These are phyloP conservation scores for Pilaira anomala DNA, from an alignment of 192 early-diverging fungal species.

Conservation along the genomic window DNA sequence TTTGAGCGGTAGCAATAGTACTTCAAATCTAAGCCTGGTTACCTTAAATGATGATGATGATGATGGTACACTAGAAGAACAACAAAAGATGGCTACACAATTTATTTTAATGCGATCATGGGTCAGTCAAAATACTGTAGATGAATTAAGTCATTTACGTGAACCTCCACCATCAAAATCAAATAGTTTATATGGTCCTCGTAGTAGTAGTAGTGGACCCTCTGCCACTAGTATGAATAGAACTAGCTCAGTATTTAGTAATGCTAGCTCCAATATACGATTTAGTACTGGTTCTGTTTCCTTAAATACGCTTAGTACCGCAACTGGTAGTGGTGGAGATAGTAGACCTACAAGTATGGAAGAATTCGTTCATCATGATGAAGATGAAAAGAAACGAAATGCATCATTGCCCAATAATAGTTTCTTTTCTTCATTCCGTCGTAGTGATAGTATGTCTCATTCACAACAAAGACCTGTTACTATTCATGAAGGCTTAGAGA, in stretches of 20 bases:
- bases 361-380: constrained; percentile 13
- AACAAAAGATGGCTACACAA: constrained; percentile 61
- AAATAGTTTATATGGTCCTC: constrained; percentile 6
- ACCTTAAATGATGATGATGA: constrained; percentile 45
- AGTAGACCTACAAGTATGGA: constrained; percentile 45
- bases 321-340: constrained; percentile 26
- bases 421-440: constrained; percentile 2
- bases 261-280: constrained; percentile 30
- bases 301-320: constrained; percentile 22
- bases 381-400: not conserved
- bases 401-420: not conserved
- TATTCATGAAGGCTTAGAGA: constrained; percentile 1
- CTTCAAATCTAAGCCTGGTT: not conserved
- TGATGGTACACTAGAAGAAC: constrained; percentile 55
- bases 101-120: constrained; percentile 69
- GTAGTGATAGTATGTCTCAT: not conserved
- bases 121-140: constrained; percentile 73
- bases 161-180: constrained; percentile 51
- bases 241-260: constrained; percentile 33
- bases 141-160: constrained; percentile 62
- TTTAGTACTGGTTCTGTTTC: constrained; percentile 25
- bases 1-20: not conserved
- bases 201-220: constrained; percentile 25
- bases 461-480: not conserved
- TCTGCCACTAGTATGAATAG: not conserved